phyloP scores from a whole-genome alignment of 2,329 filamentous ascomycete species.

The Fusarium napiforme region DNA sequence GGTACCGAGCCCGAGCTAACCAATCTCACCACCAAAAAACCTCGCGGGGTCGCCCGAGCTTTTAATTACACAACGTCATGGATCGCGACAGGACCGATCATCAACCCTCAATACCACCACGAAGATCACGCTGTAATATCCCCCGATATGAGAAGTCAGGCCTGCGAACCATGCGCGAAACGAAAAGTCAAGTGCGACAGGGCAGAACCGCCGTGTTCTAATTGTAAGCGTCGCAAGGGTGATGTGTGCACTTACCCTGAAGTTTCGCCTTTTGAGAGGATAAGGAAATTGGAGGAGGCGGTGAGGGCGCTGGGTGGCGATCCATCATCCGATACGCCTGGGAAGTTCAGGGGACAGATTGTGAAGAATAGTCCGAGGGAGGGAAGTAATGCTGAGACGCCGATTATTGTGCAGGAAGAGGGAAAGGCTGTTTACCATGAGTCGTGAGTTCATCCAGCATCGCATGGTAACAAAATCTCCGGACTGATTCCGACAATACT shows the following conservation, averaged over 20 bases:
- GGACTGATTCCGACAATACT: no score
- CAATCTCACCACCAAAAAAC: not conserved
- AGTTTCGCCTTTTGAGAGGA: constrained; percentile 13
- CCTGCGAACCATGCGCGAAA: constrained; percentile 28
- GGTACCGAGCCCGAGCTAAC: constrained; percentile 26
- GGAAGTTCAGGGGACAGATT: not conserved
- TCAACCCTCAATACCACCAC: not conserved
- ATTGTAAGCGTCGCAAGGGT: constrained; percentile 25
- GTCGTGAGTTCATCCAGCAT: not conserved
- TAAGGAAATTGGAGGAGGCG: constrained; percentile 13
- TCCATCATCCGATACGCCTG: not conserved
- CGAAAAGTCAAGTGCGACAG: constrained; percentile 29
- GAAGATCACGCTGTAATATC: not conserved
- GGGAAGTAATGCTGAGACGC: not conserved
- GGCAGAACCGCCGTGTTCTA: constrained; percentile 17
- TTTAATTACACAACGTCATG: constrained; percentile 24
- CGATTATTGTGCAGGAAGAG: constrained; percentile 19
- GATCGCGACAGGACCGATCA: not conserved
- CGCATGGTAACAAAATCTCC: no score
- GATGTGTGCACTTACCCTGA: constrained; percentile 24
- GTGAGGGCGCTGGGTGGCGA: constrained; percentile 20
- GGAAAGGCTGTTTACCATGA: constrained; percentile 13
- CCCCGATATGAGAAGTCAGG: constrained; percentile 10
- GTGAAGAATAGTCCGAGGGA: not conserved
- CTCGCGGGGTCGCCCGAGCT: constrained; percentile 16